phyloP scores from a whole-genome alignment of 768 basidiomycete genomes.

The Rhodotorula graminis region DNA sequence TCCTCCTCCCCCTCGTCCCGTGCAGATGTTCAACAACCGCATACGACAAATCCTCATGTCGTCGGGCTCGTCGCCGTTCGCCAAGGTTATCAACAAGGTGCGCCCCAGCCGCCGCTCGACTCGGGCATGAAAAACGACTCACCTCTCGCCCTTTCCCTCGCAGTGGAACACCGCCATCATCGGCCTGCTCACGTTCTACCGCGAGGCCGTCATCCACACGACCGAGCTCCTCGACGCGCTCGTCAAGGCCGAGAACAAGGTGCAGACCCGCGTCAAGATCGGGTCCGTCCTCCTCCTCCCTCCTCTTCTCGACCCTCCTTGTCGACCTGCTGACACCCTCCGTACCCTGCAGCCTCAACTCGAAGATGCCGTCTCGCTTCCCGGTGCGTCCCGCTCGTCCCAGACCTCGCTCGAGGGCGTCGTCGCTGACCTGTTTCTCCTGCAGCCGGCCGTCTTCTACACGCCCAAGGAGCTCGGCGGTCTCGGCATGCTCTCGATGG shows the following conservation, averaged over 20 bases:
- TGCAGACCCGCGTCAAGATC: slow-evolving; percentile 93
- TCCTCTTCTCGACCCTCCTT: no score
- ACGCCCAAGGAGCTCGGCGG: slow-evolving; percentile 92
- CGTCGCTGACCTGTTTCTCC: background rate
- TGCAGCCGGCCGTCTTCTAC: background rate
- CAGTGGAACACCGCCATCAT: slow-evolving; percentile 5
- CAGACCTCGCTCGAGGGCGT: no score
- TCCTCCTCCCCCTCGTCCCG: no score
- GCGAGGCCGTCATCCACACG: slow-evolving; percentile 82
- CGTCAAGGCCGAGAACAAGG: slow-evolving; percentile 99
- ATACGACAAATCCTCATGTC: slow-evolving; percentile 87
- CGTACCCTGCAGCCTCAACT: background rate
- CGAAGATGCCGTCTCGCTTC: slow-evolving; percentile 93
- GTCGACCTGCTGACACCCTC: background rate
- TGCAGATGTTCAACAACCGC: slow-evolving; percentile 74
- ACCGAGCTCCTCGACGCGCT: slow-evolving; percentile 91
- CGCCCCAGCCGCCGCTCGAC: slow-evolving; percentile 48
- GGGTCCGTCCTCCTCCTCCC: slow-evolving; percentile 50
- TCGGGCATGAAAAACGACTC: background rate
- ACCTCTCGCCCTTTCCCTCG: no score
- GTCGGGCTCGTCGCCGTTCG: slow-evolving; percentile 96
- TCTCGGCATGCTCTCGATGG: slow-evolving; percentile 98
- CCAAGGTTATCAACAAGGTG: slow-evolving; percentile 95
- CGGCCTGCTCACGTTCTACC: slow-evolving; percentile 61
- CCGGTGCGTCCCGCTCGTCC: slow-evolving; percentile 48